Conservation (phyloP, 768 basidiomycete species). For the Inosperma sp. region DNA sequence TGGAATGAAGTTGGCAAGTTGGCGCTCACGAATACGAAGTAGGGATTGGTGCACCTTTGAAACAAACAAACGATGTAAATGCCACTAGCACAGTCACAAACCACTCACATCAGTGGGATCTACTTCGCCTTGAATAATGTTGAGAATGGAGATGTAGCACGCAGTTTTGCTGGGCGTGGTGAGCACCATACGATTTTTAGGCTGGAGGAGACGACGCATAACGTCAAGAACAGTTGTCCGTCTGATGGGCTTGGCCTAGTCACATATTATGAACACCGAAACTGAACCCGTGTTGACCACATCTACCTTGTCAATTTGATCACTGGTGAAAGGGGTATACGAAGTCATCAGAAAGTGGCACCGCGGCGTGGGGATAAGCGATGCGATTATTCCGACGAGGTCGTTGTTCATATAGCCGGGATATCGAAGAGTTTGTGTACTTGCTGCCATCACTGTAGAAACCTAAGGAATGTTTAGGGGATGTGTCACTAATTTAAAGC, state of each 20-base stretch:
- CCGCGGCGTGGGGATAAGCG: slow-evolving; percentile 92
- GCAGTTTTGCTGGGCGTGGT: slow-evolving; percentile 88
- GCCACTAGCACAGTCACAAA: slow-evolving; percentile 8
- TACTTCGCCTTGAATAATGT: slow-evolving; percentile 98
- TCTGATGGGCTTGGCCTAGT: slow-evolving; percentile 88
- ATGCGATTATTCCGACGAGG: slow-evolving; percentile 93
- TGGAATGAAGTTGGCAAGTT: slow-evolving; percentile 96
- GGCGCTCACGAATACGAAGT: slow-evolving; percentile 92
- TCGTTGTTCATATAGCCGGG: slow-evolving; percentile 99
- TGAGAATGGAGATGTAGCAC: slow-evolving; percentile 96
- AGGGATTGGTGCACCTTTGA: slow-evolving; percentile 92
- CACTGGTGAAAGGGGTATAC: slow-evolving; percentile 97
- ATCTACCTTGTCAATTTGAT: slow-evolving; percentile 92
- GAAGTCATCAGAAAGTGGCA: slow-evolving; percentile 99
- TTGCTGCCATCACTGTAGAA: slow-evolving; percentile 96
- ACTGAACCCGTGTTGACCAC: no score
- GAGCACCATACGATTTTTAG: slow-evolving; percentile 97
- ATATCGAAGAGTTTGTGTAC: slow-evolving; percentile 94
- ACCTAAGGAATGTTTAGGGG: slow-evolving; percentile 47
- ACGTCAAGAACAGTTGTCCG: slow-evolving; percentile 97
- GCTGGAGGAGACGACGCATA: slow-evolving; percentile 95
- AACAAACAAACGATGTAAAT: slow-evolving; percentile 1
- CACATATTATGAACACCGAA: background rate
- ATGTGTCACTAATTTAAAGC: background rate
- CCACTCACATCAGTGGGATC: slow-evolving; percentile 88